These are phyloP conservation scores for Coleophoma cylindrospora DNA, from an alignment of 2,329 filamentous ascomycete species.

Conservation along the genomic window DNA sequence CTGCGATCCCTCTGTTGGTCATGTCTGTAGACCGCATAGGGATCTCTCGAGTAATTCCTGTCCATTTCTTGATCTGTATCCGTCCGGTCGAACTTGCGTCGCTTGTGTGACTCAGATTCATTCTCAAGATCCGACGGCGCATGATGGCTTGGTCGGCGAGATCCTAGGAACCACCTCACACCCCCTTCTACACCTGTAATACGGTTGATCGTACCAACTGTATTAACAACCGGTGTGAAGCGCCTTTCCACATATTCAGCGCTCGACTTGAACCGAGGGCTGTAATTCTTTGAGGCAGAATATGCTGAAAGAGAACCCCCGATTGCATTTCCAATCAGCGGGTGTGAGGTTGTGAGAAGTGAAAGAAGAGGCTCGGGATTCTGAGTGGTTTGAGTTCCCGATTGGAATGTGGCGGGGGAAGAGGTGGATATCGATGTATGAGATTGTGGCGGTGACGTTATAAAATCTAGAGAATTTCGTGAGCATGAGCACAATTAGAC, in stretches of 20 bases:
- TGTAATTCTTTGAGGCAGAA: slow-evolving; percentile 82
- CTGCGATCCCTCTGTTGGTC: slow-evolving; percentile 22
- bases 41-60: slow-evolving; percentile 26
- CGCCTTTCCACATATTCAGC: slow-evolving; percentile 89
- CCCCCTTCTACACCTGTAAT: slow-evolving; percentile 85
- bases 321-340: slow-evolving; percentile 78
- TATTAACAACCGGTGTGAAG: slow-evolving; percentile 80
- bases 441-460: slow-evolving; percentile 52
- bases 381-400: slow-evolving; percentile 6
- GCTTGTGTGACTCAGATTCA: slow-evolving; percentile 46
- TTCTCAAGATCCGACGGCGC: slow-evolving; percentile 40
- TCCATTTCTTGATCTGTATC: slow-evolving; percentile 27
- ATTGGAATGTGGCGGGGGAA: slow-evolving; percentile 30
- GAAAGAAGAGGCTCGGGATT: slow-evolving; percentile 76
- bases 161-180: slow-evolving; percentile 76
- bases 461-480: slow-evolving; percentile 47
- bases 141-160: slow-evolving; percentile 29
- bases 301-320: slow-evolving; percentile 83
- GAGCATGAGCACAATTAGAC: slow-evolving; percentile 7
- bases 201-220: slow-evolving; percentile 76
- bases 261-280: slow-evolving; percentile 80
- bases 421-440: slow-evolving; percentile 17
- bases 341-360: slow-evolving; percentile 83
- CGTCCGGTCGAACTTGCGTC: slow-evolving; percentile 49
- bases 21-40: slow-evolving; percentile 18